Percentiles rank a stretch among this genome's conserved stretches.
phyloP scores from a whole-genome alignment of 1,284 basidiomycete species.

The Vanrija pseudolonga region DNA sequence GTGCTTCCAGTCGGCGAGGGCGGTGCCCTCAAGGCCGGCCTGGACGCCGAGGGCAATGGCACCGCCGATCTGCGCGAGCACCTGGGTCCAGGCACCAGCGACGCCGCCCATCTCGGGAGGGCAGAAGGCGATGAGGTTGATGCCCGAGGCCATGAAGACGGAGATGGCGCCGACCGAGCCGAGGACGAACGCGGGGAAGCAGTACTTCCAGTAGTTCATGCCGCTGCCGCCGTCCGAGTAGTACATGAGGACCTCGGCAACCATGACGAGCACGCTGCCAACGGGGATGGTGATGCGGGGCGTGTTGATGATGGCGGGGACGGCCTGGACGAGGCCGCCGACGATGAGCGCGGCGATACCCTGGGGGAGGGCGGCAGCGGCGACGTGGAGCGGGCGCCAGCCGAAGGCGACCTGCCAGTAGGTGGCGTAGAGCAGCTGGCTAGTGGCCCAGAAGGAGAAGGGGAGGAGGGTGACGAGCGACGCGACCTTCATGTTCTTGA shows the following conservation, averaged over 20 bases:
- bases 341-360: slow-evolving; percentile 32
- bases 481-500: slow-evolving; percentile 34
- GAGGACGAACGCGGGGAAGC: slow-evolving; percentile 34
- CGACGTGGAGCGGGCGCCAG: slow-evolving; percentile 32
- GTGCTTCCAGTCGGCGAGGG: slow-evolving; percentile 32
- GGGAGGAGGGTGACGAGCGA: slow-evolving; percentile 23
- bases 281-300: slow-evolving; percentile 26
- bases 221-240: slow-evolving; percentile 38
- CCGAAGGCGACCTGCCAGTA: slow-evolving; percentile 24
- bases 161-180: slow-evolving; percentile 23
- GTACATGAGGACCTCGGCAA: slow-evolving; percentile 28
- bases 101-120: slow-evolving; percentile 44
- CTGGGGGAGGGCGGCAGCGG: slow-evolving; percentile 39
- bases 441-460: slow-evolving; percentile 37
- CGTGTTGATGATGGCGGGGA: slow-evolving; percentile 32
- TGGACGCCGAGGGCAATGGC: slow-evolving; percentile 40
- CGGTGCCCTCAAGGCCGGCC: slow-evolving; percentile 36
- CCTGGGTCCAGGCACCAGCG: slow-evolving; percentile 41
- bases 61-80: slow-evolving; percentile 35
- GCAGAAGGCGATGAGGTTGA: slow-evolving; percentile 33
- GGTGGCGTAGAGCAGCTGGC: slow-evolving; percentile 32
- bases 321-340: slow-evolving; percentile 25
- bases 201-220: slow-evolving; percentile 41
- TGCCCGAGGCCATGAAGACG: slow-evolving; percentile 25
- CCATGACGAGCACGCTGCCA: slow-evolving; percentile 20